These are phyloP conservation scores for Nakazawaea ishiwadae DNA, from an alignment of 805 yeast genomes.

Conservation along the genomic window DNA sequence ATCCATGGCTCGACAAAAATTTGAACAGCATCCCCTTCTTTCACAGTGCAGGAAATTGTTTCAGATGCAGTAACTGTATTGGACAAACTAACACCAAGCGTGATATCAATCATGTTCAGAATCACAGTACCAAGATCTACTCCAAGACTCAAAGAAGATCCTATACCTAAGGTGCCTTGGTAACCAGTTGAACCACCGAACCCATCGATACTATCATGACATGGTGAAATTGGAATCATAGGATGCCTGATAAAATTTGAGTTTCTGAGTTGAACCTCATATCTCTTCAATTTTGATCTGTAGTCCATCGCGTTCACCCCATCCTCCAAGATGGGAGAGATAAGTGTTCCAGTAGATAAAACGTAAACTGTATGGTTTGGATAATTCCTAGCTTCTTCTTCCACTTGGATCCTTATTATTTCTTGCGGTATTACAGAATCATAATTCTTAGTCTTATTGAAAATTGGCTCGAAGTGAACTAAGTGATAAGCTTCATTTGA, in stretches of 20 bases:
- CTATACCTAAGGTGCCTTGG: constrained; percentile 3
- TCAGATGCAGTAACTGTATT: constrained; percentile 5
- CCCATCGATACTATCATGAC: constrained; percentile 12
- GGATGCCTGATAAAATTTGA: constrained; percentile 1
- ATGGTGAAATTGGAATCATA: constrained; percentile 7
- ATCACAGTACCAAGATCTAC: constrained; percentile 1
- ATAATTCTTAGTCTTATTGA: too few relatives aligned
- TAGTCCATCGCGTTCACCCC: background rate
- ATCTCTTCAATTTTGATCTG: background rate
- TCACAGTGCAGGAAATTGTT: constrained; percentile 8
- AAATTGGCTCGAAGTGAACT: too few relatives aligned
- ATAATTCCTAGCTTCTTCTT: constrained; percentile 3
- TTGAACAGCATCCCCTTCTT: constrained; percentile 11
- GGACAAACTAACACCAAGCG: constrained; percentile 1
- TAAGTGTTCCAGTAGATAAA: background rate
- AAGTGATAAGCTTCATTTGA: too few relatives aligned
- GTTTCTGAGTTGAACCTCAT: constrained; percentile 7
- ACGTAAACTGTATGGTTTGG: background rate
- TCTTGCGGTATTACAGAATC: too few relatives aligned
- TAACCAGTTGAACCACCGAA: constrained; percentile 11
- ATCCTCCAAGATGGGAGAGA: constrained; percentile 1
- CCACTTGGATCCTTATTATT: constrained; percentile 5
- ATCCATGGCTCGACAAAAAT: constrained; percentile 13
- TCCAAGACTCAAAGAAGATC: background rate
- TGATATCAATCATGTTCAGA: background rate